These are phyloP conservation scores for Dioscorea alata DNA, from an alignment of 106 monocot genomes.

Conservation along the genomic window DNA sequence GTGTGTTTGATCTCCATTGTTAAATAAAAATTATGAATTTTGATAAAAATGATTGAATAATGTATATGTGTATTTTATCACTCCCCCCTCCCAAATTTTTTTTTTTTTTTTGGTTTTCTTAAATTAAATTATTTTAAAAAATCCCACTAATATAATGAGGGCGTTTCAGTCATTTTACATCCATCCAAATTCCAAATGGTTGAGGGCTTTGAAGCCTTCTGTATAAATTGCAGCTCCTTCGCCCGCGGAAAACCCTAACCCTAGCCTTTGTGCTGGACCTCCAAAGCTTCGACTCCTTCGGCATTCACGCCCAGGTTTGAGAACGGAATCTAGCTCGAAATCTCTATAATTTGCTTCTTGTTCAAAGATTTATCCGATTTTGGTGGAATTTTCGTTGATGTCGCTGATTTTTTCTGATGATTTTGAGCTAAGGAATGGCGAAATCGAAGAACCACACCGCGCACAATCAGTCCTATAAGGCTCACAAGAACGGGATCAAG, in stretches of 20 bases:
- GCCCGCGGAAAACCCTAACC: slow-evolving; percentile 18
- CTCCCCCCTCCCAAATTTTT: too few species aligned
- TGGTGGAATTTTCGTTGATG: not conserved
- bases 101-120: too few species aligned
- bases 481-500: slow-evolving; percentile 23
- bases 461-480: slow-evolving; percentile 21
- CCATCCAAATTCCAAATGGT: too few species aligned
- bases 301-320: not conserved
- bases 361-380: not conserved
- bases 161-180: too few species aligned
- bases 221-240: not conserved
- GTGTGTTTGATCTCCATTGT: too few species aligned
- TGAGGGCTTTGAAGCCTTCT: too few species aligned
- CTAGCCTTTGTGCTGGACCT: slow-evolving; percentile 28
- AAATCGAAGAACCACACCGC: slow-evolving; percentile 25
- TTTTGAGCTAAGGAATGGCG: slow-evolving; percentile 8
- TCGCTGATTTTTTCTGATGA: too few species aligned
- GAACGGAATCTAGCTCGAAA: not conserved
- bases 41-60: too few species aligned
- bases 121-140: too few species aligned
- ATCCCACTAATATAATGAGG: too few species aligned
- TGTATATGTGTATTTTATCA: too few species aligned
- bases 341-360: not conserved
- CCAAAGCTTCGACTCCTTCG: not conserved
- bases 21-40: too few species aligned